Base-by-base conservation (phyloP, 768 basidiomycete species). In the Psilocybe subaeruginosa region DNA sequence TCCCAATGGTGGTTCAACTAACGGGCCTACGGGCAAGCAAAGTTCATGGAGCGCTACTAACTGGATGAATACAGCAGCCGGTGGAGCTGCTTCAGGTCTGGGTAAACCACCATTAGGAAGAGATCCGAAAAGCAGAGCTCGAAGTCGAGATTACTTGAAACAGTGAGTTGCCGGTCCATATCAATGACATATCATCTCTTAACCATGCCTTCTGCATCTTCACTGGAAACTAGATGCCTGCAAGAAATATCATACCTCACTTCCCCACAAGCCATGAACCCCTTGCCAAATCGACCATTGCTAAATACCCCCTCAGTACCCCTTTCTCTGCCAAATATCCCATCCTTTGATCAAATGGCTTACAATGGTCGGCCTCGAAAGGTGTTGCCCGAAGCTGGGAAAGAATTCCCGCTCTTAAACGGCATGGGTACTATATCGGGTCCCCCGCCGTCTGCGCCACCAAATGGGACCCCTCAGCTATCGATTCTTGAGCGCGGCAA, bases 181-280 rank as follows among this genome's bases (percentile, higher is more conserved):
- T 12, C 2, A n/a, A 14, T 23, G 46, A 17, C 52, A 43, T 50
- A 58, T 54, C 31, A 60, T 46, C 37, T 54, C 23, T 48, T 9
- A 23, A 17, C 19, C 33, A 11, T 43, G 23, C 23, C 23, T 31
- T 27, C 16, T 30, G 54, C 39, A 23, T 19, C 33, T 56, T 47
- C 43, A 39, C 54, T 31, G 58, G 5, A 64, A 33, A 39, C 11
- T 54, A 95, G 93, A 76, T 98, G 97, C 76, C 81, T 99, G 27
- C 97, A 99, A 78, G 97, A 99, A 81, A 92, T 99, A 66, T 93
- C 93, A 11, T 99, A 99, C 76, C 80, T 99, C 56, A 99, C 97
- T 1, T 98, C 97, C 0, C 90, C 95, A 0, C 93, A 97, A 73
- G 96, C 97, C 5, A 90, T 99, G 85, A 99, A 99, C 73, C 97